Evolutionary conservation across 2,329 filamentous ascomycete genomes (phyloP).

Genomic region (Xylaria digitata): DNA sequence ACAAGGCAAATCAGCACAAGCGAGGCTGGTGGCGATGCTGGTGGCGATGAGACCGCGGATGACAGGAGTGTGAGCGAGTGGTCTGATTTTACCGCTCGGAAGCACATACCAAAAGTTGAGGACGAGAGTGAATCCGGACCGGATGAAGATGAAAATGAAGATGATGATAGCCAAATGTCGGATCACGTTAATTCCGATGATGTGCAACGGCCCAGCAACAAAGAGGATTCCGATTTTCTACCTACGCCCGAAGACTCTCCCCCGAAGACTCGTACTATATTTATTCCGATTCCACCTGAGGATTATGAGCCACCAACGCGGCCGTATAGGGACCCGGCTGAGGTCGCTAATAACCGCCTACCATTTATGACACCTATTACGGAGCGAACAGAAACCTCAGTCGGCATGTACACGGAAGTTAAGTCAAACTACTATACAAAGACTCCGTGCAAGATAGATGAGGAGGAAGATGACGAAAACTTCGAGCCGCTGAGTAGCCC

Average conservation of each 20-base stretch:
- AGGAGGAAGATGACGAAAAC: conserved; percentile 50
- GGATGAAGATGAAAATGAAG: conserved; percentile 47
- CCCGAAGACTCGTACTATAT: conserved; percentile 71
- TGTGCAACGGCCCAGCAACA: conserved; percentile 42
- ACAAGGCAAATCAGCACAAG: conserved; percentile 71
- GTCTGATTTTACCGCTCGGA: conserved; percentile 85
- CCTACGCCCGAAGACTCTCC: conserved; percentile 53
- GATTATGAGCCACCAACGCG: conserved; percentile 84
- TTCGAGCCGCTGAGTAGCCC: conserved; percentile 73
- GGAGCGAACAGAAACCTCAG: conserved; percentile 90
- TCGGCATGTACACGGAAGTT: conserved; percentile 72
- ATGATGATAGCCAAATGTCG: conserved; percentile 48
- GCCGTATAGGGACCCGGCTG: conserved; percentile 82
- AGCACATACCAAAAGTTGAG: conserved; percentile 69
- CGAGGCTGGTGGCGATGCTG: conserved; percentile 54
- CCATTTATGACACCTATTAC: conserved; percentile 99
- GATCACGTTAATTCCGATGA: conserved; percentile 40
- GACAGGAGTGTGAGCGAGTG: conserved; percentile 80
- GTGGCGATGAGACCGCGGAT: conserved; percentile 62
- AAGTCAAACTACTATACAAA: conserved; percentile 74
- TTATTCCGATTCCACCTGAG: conserved; percentile 83
- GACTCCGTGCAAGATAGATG: conserved; percentile 75
- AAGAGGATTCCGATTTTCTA: conserved; percentile 50
- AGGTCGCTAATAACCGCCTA: conserved; percentile 87
- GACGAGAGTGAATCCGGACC: conserved; percentile 48